Conservation (phyloP, 2,329 filamentous ascomycete species). For the Aspergillus puulaauensis region DNA sequence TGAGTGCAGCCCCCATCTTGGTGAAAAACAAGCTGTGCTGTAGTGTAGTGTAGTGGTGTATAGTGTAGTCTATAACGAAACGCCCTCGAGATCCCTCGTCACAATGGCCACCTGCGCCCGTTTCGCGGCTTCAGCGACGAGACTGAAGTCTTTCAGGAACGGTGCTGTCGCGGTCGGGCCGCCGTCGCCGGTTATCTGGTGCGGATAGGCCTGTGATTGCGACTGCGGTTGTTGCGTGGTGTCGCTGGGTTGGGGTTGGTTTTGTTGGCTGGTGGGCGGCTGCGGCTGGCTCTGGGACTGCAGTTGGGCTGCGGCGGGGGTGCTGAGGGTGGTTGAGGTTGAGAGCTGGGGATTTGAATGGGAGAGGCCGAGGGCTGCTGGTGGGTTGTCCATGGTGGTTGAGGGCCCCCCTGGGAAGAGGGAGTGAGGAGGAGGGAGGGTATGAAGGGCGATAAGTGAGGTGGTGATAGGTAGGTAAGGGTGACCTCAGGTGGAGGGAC, state of each 20-base stretch:
- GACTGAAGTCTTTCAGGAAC: conserved; percentile 77
- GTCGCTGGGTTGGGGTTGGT: too few species aligned
- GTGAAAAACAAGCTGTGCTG: neutral
- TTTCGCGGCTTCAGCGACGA: conserved; percentile 90
- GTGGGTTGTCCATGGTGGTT: neutral
- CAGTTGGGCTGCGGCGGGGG: neutral
- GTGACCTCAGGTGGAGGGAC: neutral
- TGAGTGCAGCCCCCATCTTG: neutral
- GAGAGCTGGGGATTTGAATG: neutral
- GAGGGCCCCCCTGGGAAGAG: too few species aligned
- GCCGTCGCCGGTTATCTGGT: conserved; percentile 26
- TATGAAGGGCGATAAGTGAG: neutral
- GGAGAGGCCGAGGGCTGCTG: neutral
- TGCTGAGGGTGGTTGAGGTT: neutral
- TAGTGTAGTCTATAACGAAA: conserved; percentile 31
- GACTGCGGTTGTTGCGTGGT: neutral
- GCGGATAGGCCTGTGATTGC: conserved; percentile 18
- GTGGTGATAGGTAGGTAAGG: neutral
- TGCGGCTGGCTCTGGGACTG: conserved; percentile 1
- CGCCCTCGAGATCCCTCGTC: conserved; percentile 72
- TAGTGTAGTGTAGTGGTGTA: neutral
- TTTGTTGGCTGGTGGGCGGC: neutral
- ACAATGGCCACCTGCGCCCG: conserved; percentile 86
- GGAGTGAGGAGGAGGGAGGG: neutral
- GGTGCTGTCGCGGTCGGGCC: conserved; percentile 50